A percentile compares a stretch with the other conserved stretches of the same genome.
These are phyloP conservation scores for Fusarium avenaceum DNA, from an alignment of 2,329 filamentous ascomycete species.

Conservation along the genomic window DNA sequence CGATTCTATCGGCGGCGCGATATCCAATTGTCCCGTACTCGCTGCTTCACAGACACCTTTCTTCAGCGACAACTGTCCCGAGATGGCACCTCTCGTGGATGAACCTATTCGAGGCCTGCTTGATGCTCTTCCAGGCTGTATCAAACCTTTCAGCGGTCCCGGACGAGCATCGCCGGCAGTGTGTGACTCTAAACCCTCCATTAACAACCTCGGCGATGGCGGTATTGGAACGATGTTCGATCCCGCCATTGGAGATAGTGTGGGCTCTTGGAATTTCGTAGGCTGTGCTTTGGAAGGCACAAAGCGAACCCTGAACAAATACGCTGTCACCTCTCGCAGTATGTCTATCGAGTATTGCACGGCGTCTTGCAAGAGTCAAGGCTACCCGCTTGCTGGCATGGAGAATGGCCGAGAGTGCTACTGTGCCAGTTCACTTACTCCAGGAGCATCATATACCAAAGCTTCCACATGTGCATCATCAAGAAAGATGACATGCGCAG, in stretches of 20 bases:
- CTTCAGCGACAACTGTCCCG: slow-evolving; percentile 41
- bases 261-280: slow-evolving; percentile 37
- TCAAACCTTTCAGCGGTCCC: slow-evolving; percentile 34
- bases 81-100: slow-evolving; percentile 36
- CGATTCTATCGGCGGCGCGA: slow-evolving; percentile 27
- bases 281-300: slow-evolving; percentile 40
- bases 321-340: slow-evolving; percentile 16
- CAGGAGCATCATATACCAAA: slow-evolving; percentile 37
- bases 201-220: slow-evolving; percentile 30
- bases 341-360: slow-evolving; percentile 46
- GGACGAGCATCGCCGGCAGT: slow-evolving; percentile 14
- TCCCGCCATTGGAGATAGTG: slow-evolving; percentile 36
- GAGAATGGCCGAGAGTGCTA: slow-evolving; percentile 44
- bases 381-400: slow-evolving; percentile 41
- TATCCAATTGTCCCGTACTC: slow-evolving; percentile 34
- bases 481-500: slow-evolving; percentile 40
- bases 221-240: slow-evolving; percentile 25
- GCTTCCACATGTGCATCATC: slow-evolving; percentile 28
- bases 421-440: slow-evolving; percentile 31
- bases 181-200: slow-evolving; percentile 24
- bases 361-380: slow-evolving; percentile 37
- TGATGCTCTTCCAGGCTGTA: slow-evolving; percentile 39
- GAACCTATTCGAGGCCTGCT: slow-evolving; percentile 40
- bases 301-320: slow-evolving; percentile 38
- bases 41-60: slow-evolving; percentile 42